Conservation (phyloP, 768 basidiomycete species). For the Trichaptum fuscoviolaceum region DNA sequence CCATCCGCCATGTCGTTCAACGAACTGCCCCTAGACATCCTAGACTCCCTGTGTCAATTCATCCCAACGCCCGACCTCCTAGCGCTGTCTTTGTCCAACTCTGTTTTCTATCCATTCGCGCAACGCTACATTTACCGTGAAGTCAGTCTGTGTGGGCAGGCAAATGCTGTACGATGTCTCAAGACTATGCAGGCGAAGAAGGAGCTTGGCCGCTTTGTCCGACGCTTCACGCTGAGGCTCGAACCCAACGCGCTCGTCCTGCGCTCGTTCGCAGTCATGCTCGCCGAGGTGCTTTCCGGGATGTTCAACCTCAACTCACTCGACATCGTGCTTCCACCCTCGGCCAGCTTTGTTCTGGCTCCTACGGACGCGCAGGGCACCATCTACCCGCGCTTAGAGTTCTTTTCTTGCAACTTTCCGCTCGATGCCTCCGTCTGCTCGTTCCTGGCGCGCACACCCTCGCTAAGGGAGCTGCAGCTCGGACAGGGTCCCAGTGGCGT, state of each 20-base stretch:
- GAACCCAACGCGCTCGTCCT: slow-evolving; percentile 35
- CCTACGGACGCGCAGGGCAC: slow-evolving; percentile 20
- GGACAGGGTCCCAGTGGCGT: slow-evolving; percentile 28
- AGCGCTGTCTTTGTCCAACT: slow-evolving; percentile 40
- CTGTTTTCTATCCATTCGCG: slow-evolving; percentile 42
- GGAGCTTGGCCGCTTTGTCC: slow-evolving; percentile 55
- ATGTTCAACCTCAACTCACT: slow-evolving; percentile 61
- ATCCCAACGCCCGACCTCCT: slow-evolving; percentile 39
- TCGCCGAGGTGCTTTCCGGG: slow-evolving; percentile 47
- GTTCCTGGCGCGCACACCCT: slow-evolving; percentile 54
- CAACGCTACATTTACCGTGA: slow-evolving; percentile 61
- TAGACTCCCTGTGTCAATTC: slow-evolving; percentile 44
- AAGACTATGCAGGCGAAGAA: slow-evolving; percentile 51
- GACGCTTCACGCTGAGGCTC: slow-evolving; percentile 53
- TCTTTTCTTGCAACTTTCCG: slow-evolving; percentile 56
- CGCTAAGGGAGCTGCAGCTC: slow-evolving; percentile 55
- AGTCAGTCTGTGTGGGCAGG: slow-evolving; percentile 40
- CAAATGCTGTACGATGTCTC: slow-evolving; percentile 41
- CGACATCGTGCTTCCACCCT: slow-evolving; percentile 40
- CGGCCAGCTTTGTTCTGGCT: slow-evolving; percentile 49
- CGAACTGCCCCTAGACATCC: slow-evolving; percentile 48
- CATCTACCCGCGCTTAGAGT: slow-evolving; percentile 43
- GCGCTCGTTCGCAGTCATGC: slow-evolving; percentile 40
- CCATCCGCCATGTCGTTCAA: background rate
- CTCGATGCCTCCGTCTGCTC: slow-evolving; percentile 51